Conservation (phyloP, 192 early-diverging fungal genomes). For the Linnemannia schmuckeri region DNA sequence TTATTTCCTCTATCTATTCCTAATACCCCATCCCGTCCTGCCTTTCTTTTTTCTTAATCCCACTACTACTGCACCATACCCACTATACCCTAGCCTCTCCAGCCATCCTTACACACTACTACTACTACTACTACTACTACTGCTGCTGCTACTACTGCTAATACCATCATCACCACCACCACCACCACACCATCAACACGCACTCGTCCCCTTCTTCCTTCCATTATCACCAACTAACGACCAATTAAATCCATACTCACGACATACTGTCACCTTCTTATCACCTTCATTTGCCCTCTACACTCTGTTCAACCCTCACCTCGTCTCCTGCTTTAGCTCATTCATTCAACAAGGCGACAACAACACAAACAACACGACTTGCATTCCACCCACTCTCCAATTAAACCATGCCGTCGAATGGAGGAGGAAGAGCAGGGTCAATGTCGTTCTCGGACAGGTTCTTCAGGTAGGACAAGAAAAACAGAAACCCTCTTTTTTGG, state of each 20-base stretch:
- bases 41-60: background rate
- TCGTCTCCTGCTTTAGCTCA: background rate
- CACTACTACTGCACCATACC: background rate
- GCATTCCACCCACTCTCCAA: background rate
- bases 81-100: background rate
- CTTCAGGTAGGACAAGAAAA: slow-evolving; percentile 46
- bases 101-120: background rate
- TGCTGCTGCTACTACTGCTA: too few relatives aligned
- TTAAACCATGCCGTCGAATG: slow-evolving; percentile 11
- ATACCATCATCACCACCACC: background rate
- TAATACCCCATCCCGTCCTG: background rate
- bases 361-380: background rate
- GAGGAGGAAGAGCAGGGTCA: slow-evolving; percentile 17
- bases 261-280: background rate
- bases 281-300: background rate
- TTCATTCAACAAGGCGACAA: background rate
- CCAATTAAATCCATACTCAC: background rate
- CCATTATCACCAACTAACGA: background rate
- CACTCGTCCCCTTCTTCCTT: background rate
- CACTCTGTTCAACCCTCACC: background rate
- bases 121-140: background rate
- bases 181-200: background rate
- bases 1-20: slow-evolving; percentile 8
- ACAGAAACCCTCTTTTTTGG: background rate
- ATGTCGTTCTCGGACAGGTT: slow-evolving; percentile 51